These are phyloP conservation scores for Lentinula detonsa DNA, from an alignment of 768 basidiomycete species.

Conservation along the genomic window DNA sequence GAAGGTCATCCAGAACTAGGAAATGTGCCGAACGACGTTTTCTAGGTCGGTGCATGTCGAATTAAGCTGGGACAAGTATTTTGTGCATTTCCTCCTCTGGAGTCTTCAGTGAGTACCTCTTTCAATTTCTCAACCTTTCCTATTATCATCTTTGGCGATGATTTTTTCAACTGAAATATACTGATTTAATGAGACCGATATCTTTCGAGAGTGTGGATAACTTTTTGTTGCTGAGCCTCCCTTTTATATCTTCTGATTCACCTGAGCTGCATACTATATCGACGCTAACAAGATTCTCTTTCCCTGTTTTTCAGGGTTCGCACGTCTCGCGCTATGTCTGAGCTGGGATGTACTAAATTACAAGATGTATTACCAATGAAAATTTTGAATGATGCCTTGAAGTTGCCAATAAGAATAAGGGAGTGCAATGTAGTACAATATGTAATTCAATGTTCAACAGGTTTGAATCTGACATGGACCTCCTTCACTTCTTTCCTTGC, in stretches of 20 bases:
- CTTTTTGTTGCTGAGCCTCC: conserved; percentile 7
- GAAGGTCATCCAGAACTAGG: neutral
- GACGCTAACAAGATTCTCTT: neutral
- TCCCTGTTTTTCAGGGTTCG: too few relatives aligned
- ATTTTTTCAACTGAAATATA: conserved; percentile 4
- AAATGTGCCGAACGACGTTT: neutral
- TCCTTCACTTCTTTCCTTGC: conserved; percentile 66
- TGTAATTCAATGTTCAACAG: conserved; percentile 22
- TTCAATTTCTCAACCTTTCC: too few relatives aligned
- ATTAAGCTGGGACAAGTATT: neutral
- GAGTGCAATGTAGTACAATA: neutral
- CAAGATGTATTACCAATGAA: neutral
- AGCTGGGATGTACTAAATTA: neutral
- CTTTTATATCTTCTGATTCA: neutral
- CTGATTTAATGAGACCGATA: conserved; percentile 14
- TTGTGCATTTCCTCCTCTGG: neutral
- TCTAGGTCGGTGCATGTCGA: neutral
- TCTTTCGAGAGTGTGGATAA: conserved; percentile 4
- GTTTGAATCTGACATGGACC: conserved; percentile 60
- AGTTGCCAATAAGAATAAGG: neutral
- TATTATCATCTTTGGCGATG: neutral
- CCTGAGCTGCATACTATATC: too few relatives aligned
- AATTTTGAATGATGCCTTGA: neutral
- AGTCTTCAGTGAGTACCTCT: too few relatives aligned
- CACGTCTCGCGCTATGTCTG: too few relatives aligned